Evolutionary conservation across 768 basidiomycete species (phyloP).

Genomic region (Trametopsis cervina): DNA sequence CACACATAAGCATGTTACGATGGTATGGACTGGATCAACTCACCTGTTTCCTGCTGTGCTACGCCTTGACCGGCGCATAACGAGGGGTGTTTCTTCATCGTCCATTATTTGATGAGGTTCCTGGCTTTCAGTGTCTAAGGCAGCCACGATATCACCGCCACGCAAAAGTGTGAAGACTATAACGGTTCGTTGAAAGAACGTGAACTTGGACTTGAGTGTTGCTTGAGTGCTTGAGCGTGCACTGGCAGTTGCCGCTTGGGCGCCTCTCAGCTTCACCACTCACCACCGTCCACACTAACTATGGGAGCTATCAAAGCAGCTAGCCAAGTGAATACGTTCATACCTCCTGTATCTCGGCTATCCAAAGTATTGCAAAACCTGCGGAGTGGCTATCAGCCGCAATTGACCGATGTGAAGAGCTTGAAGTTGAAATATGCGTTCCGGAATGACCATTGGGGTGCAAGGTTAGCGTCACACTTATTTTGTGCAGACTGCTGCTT

Average conservation of each 20-base stretch:
- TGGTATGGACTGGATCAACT: constrained; percentile 15
- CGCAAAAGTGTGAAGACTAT: background rate
- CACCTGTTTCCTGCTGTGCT: constrained; percentile 79
- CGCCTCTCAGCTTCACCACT: background rate
- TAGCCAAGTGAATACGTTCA: constrained; percentile 12
- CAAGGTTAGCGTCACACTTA: constrained; percentile 63
- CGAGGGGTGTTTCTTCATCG: constrained; percentile 38
- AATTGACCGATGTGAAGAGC: constrained; percentile 39
- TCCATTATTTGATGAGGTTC: constrained; percentile 11
- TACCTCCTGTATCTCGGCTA: constrained; percentile 46
- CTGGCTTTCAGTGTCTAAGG: background rate
- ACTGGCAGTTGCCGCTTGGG: background rate
- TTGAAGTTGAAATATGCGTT: constrained; percentile 51
- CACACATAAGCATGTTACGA: background rate
- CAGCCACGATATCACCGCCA: background rate
- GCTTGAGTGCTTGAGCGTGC: background rate
- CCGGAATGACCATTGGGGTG: constrained; percentile 69
- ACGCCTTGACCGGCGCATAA: constrained; percentile 53
- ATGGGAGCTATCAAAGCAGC: constrained; percentile 1
- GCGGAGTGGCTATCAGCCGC: constrained; percentile 43
- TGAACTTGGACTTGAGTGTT: background rate
- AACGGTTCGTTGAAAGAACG: background rate
- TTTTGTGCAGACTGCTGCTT: too few relatives aligned
- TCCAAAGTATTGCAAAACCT: constrained; percentile 47
- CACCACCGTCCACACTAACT: background rate